A percentile compares a stretch with the other conserved stretches of the same genome.
Conservation (phyloP, 2,329 filamentous ascomycete genomes). For the Malbranchea zuffiana region DNA sequence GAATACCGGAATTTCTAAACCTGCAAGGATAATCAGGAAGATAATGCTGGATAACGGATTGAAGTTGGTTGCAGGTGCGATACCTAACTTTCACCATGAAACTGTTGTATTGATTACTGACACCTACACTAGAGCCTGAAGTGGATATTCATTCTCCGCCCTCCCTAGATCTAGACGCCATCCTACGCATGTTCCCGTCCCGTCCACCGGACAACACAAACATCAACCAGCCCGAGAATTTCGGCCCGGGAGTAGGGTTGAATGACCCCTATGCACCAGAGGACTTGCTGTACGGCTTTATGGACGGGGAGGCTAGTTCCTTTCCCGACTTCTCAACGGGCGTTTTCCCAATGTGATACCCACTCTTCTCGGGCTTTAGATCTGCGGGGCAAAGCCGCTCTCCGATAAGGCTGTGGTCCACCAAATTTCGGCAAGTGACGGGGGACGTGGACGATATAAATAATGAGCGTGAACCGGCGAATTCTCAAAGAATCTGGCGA, state of each 20-base stretch:
- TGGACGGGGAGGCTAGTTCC: slow-evolving; percentile 13
- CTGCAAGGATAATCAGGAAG: slow-evolving; percentile 16
- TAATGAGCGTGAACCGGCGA: no score
- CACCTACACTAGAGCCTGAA: slow-evolving; percentile 1
- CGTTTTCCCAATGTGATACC: slow-evolving; percentile 11
- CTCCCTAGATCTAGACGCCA: slow-evolving; percentile 15
- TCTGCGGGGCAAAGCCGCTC: no score
- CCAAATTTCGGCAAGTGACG: no score
- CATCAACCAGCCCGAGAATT: slow-evolving; percentile 9
- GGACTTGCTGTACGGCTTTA: slow-evolving; percentile 16
- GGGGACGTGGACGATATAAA: no score
- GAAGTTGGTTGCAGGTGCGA: slow-evolving; percentile 13
- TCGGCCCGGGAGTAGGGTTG: slow-evolving; percentile 9
- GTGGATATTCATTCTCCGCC: slow-evolving; percentile 13
- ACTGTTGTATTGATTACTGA: background rate
- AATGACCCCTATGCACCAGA: slow-evolving; percentile 11
- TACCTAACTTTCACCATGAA: background rate
- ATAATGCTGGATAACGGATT: slow-evolving; percentile 15
- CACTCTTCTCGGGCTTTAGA: background rate
- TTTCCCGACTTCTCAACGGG: slow-evolving; percentile 13
- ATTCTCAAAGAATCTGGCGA: no score
- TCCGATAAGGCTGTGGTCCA: no score
- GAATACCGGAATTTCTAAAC: slow-evolving; percentile 14
- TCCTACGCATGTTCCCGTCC: slow-evolving; percentile 16
- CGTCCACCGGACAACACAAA: slow-evolving; percentile 9